Evolutionary conservation across 495 filamentous ascomycete genomes (phyloP).

Genomic region (Penicillium antarcticum): DNA sequence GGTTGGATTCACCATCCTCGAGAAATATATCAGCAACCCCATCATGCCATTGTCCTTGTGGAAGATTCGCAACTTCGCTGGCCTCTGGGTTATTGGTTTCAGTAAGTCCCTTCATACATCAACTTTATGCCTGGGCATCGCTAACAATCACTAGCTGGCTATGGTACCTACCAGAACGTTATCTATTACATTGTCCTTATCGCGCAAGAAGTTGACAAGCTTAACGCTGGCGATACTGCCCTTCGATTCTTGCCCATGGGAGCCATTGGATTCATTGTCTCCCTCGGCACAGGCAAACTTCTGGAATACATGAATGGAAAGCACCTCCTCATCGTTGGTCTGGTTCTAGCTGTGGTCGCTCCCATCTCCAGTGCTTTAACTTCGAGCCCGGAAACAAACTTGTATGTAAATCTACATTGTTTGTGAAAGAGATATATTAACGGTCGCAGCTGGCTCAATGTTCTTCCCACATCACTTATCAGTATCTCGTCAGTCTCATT

Average conservation of each 20-base stretch:
- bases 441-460: slow-evolving; percentile 30
- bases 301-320: slow-evolving; percentile 38
- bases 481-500: slow-evolving; percentile 39
- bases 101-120: slow-evolving; percentile 29
- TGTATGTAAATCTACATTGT: slow-evolving; percentile 18
- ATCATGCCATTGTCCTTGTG: slow-evolving; percentile 35
- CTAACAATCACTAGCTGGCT: slow-evolving; percentile 28
- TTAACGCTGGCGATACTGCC: slow-evolving; percentile 31
- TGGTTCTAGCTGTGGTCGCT: slow-evolving; percentile 29
- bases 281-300: slow-evolving; percentile 32
- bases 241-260: slow-evolving; percentile 38
- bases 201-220: slow-evolving; percentile 31
- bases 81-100: slow-evolving; percentile 37
- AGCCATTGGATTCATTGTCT: slow-evolving; percentile 31
- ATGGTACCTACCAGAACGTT: slow-evolving; percentile 38
- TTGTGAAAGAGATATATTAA: slow-evolving; percentile 2
- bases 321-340: slow-evolving; percentile 27
- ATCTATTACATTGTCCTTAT: slow-evolving; percentile 40
- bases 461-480: slow-evolving; percentile 32
- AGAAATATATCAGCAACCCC: slow-evolving; percentile 32
- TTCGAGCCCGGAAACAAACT: slow-evolving; percentile 19
- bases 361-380: slow-evolving; percentile 32
- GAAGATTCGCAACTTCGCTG: slow-evolving; percentile 36
- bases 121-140: not conserved
- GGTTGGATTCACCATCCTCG: slow-evolving; percentile 31